These are phyloP conservation scores for Exophiala oligosperma DNA, from an alignment of 2,329 filamentous ascomycete genomes.

Conservation along the genomic window DNA sequence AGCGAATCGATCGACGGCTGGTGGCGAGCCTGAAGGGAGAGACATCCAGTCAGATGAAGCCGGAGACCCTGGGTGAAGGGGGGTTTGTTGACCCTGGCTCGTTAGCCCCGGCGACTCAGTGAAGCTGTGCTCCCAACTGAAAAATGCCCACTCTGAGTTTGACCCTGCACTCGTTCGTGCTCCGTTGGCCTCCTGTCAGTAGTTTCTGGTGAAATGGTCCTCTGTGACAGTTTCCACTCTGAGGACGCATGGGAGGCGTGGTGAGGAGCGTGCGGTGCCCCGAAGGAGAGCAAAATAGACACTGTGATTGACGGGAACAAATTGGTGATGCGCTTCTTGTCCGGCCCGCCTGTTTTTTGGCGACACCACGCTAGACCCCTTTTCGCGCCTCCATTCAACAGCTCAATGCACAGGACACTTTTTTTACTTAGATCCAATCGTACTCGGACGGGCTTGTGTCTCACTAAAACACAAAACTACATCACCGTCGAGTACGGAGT, in stretches of 20 bases:
- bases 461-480: neutral
- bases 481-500: conserved; percentile 1
- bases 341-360: neutral
- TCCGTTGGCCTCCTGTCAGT: no score
- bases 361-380: neutral
- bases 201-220: no score
- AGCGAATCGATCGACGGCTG: conserved; percentile 19
- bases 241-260: no score
- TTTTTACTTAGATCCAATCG: neutral
- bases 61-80: no score
- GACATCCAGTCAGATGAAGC: no score
- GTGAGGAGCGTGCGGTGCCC: no score
- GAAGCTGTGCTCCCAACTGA: conserved; percentile 15
- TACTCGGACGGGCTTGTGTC: neutral
- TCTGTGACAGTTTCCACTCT: no score
- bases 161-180: neutral
- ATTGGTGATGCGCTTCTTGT: neutral
- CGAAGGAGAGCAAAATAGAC: no score
- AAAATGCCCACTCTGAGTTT: neutral
- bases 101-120: conserved; percentile 1
- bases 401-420: neutral
- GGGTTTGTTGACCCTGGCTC: neutral
- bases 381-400: conserved; percentile 15
- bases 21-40: conserved; percentile 15
- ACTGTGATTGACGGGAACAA: neutral